Base-by-base conservation (phyloP, 2,329 filamentous ascomycete genomes). In the Diaporthe citri region DNA sequence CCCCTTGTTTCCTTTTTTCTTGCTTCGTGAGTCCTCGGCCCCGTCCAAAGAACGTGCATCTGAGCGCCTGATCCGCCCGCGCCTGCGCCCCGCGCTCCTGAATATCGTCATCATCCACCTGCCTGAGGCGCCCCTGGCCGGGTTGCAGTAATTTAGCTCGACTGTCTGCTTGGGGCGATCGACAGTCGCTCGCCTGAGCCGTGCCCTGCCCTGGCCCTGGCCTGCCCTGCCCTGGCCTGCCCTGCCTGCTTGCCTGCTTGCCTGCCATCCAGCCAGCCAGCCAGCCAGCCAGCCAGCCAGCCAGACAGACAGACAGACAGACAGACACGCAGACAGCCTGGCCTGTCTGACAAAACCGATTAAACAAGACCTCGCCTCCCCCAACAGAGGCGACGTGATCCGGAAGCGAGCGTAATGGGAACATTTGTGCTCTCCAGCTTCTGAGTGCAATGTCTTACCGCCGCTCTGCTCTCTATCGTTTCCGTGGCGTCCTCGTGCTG, bases 401-500 rank as follows among this genome's bases (percentile, higher is more conserved):
- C 41, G 46, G 70, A 43, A 52, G 60, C 74, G 64, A 69, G 62
- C 74, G 74, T 72, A 69, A 76, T 76, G 75, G 75, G 75, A 72
- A 59, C 36, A 57, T 36, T 34, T 34, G 36, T 56, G 51, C 60
- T 25, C 20, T 70, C 60, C 39, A 55, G 52, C 67, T 57, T 34
- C 67, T 72, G 72, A 74, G 72, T 64, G 72, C 75, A 64, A 76
- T 76, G 75, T 74, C 75, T 56, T 76, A 76, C 55, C 75, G 75
- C 55, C 73, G 75, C 67, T 76, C 75, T 43, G 39, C 67, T 31
- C 67, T 76, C 43, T 76, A 76, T 43, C 75, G 75, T 57, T 76
- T 72, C 55, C 62, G 75, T 41, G 72, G 59, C 31, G 48, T 76
- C 25, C 39, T 74, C n/a, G 72, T 75, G 31, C 46, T 76, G 31